Evolutionary conservation across 1,139 yeast species (phyloP), one percentile per base, ranked within the genome.

Genomic region (Candida sanyaensis): DNA sequence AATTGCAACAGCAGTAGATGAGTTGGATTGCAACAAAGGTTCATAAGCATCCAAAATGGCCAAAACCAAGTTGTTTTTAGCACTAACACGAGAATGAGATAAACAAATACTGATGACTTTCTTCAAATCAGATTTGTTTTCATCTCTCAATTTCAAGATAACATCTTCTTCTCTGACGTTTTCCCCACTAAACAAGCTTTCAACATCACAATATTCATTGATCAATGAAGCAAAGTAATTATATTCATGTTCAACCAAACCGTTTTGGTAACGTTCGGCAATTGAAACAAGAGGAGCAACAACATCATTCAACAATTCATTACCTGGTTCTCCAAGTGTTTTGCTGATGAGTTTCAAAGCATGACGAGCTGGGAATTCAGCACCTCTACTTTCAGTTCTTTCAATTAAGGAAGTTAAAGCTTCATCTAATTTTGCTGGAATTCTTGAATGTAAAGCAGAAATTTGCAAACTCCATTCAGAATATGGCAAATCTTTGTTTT

Each of bases 291-390:
- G 78, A 44, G 98, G 98, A 41, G 78, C 87, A 55, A 87, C 81
- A 31, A 82, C 80, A 50, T 78, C 82, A 12, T 65, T 64, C 61
- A 87, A 82, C 67, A 70, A 50, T 8, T 64, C 54, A 56, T 81
- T 87, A 37, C 78, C 69, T 28, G 75, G 75, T 47, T 81, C 83
- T 52, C 69, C 67, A 42, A 64, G 57, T 63, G 73, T 69, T 75
- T 88, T 77, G 60, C 78, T 78, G 68, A 84, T 75, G 42, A 80
- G 73, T 61, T 85, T 84, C 58, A 82, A 65, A 41, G 86, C 68
- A 68, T 86, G 95, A 69, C 89, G 89, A 41, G 97, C 92, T 45
- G 99, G 99, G 84, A 93, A 93, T 54, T 90, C 95, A 43, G 88
- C 89, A 54, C 76, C 71, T 68, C 96, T 83, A 45, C 80, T 74